These are phyloP conservation scores for Crithidia expoeki DNA, from an alignment of 208 protist species.

Conservation along the genomic window DNA sequence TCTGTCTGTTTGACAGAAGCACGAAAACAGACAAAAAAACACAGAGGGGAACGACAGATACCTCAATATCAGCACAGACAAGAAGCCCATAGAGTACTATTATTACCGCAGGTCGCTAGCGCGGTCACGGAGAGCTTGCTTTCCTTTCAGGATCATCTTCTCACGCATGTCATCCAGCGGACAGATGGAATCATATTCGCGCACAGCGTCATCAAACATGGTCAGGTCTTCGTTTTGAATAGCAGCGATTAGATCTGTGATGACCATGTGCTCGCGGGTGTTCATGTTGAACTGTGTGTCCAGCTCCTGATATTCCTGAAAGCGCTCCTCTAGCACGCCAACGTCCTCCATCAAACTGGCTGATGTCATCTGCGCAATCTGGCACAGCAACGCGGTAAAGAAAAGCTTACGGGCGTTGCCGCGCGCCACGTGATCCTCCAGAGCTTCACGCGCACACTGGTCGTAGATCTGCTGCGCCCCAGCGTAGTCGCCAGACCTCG, in stretches of 20 bases:
- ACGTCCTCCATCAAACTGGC: conserved; percentile 66
- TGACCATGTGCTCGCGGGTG: conserved; percentile 89
- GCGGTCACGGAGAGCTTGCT: conserved; percentile 58
- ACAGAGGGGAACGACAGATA: not conserved
- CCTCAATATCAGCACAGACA: not conserved
- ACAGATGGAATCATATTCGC: conserved; percentile 82
- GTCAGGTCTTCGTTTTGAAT: conserved; percentile 62
- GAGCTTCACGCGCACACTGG: conserved; percentile 62
- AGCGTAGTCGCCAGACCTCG: conserved; percentile 64
- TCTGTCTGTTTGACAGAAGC: too few species aligned
- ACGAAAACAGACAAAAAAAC: too few species aligned
- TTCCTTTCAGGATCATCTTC: conserved; percentile 78
- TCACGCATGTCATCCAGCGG: conserved; percentile 67
- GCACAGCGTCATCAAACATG: conserved; percentile 72
- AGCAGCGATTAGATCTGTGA: conserved; percentile 77
- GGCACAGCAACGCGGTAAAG: conserved; percentile 78
- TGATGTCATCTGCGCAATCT: conserved; percentile 71
- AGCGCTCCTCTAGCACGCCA: conserved; percentile 72
- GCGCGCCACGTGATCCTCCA: conserved; percentile 78
- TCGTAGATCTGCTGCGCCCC: conserved; percentile 75
- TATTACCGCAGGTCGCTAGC: conserved; percentile 62
- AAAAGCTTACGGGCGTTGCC: conserved; percentile 78
- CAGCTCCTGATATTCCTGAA: conserved; percentile 83
- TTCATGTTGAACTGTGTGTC: conserved; percentile 87
- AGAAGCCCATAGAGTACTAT: too few species aligned